Evolutionary conservation across 2,329 filamentous ascomycete genomes (phyloP), one percentile per base, ranked within the genome.

Genomic region (Chaetomiaceae sp.): DNA sequence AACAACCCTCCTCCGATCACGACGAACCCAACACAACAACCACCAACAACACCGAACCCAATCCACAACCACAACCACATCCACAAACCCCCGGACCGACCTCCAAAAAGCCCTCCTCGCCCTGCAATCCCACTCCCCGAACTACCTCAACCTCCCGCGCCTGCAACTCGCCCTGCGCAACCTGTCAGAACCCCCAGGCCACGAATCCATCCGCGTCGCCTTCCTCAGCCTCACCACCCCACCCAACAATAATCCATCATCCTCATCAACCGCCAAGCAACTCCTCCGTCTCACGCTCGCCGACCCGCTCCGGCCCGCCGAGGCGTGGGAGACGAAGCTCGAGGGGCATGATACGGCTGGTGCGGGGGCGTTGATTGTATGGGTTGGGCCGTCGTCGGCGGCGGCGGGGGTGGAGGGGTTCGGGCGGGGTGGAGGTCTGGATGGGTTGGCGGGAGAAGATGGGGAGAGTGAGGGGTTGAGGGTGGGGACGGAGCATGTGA

Each of bases 151-250:
- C 61, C 74, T 85, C n/a, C 81, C 85, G 25, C 76, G 85, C 49
- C 65, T 91, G 40, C 84, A 88, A 66, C 77, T 92, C 59, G 87
- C 86, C 12, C 69, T 89, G 19, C 77, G 81, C 56, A 83, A 86
- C 19, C 65, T 85, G 53, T 74, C 77, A 30, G 78, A 85, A 61
- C 62, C 66, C 2, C 68, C 77, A 0, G 82, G 82, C 4, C 63
- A 73, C 31, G 82, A 85, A 63, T 73, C 77, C 2, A 73, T 84
- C 27, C 73, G 81, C 16, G 70, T 85, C 50, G 81, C 81, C 13
- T 70, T 85, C 41, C 64, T 84, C 7, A 77, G 75, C 9, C 38
- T 5, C 19, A 38, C n/a, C 2, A 19, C 5, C 43, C 41, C 69
- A 65, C 38, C 62, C 65, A 34, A 65, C 67, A 12, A 66, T 73